These are phyloP conservation scores for Coniochaeta sp. DNA, from an alignment of 2,329 filamentous ascomycete species.

Conservation along the genomic window DNA sequence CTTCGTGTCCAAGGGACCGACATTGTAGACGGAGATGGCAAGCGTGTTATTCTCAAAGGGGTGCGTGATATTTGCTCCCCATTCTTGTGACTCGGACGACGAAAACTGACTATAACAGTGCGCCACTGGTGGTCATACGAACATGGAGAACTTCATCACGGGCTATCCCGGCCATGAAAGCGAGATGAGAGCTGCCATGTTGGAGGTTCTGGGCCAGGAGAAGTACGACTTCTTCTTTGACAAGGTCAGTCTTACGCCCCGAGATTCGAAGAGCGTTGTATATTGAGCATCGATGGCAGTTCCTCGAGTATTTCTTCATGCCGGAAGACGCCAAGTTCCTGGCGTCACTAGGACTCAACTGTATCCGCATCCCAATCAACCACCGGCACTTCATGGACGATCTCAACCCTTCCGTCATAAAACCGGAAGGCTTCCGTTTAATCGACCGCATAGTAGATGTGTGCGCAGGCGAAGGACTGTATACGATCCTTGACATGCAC, in stretches of 20 bases:
- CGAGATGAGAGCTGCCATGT: constrained; percentile 42
- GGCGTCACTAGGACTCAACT: constrained; percentile 46
- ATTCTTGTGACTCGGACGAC: no score
- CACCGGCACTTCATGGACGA: constrained; percentile 46
- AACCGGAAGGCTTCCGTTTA: constrained; percentile 35
- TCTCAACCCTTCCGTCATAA: constrained; percentile 36
- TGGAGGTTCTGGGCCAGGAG: constrained; percentile 41
- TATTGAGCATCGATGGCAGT: neutral
- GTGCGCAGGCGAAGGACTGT: constrained; percentile 29
- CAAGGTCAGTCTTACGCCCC: constrained; percentile 3
- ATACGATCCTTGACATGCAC: constrained; percentile 34
- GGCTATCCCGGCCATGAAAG: constrained; percentile 49
- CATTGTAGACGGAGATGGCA: constrained; percentile 12
- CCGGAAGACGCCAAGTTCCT: constrained; percentile 48
- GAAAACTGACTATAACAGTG: constrained; percentile 2
- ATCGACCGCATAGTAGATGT: constrained; percentile 37
- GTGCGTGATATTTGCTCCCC: constrained; percentile 17
- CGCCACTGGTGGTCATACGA: constrained; percentile 13
- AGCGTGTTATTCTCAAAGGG: constrained; percentile 23
- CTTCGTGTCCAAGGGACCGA: constrained; percentile 11
- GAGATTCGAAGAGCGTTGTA: neutral
- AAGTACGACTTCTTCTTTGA: constrained; percentile 50
- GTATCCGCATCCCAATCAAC: constrained; percentile 52
- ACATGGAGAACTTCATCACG: constrained; percentile 46
- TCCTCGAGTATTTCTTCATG: constrained; percentile 36